phyloP scores from a whole-genome alignment of 2,329 filamentous ascomycete genomes.

The Nannizzia gypsea region DNA sequence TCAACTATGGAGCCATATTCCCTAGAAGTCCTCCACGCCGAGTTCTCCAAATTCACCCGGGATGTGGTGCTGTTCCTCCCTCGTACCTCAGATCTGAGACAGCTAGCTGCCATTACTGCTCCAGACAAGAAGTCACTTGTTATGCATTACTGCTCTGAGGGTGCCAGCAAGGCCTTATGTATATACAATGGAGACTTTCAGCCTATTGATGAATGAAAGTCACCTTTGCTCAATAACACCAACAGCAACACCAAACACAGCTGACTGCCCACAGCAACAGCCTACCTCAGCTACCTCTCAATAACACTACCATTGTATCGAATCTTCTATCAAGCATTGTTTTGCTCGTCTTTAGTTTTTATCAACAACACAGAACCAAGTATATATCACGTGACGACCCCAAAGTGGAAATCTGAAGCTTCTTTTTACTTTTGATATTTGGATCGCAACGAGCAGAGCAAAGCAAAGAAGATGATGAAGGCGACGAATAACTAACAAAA shows the following conservation, averaged over 20 bases:
- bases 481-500: too few species aligned
- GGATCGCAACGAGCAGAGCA: not conserved
- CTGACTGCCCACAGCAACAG: not conserved
- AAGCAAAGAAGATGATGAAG: not conserved
- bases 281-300: not conserved
- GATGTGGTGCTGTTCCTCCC: conserved; percentile 69
- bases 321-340: not conserved
- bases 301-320: not conserved
- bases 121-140: conserved; percentile 53
- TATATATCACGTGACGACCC: not conserved
- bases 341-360: not conserved
- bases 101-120: conserved; percentile 50
- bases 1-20: conserved; percentile 81
- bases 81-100: conserved; percentile 67
- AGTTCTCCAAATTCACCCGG: conserved; percentile 43
- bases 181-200: conserved; percentile 46
- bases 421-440: not conserved
- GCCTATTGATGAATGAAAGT: conserved; percentile 9
- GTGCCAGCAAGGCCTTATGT: conserved; percentile 67
- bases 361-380: not conserved
- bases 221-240: not conserved
- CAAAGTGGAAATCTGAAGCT: not conserved
- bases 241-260: not conserved
- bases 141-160: conserved; percentile 83
- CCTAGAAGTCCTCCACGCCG: conserved; percentile 48